These are phyloP conservation scores for Phytophthora syringae DNA, from an alignment of 352 stramenopile species.

Conservation along the genomic window DNA sequence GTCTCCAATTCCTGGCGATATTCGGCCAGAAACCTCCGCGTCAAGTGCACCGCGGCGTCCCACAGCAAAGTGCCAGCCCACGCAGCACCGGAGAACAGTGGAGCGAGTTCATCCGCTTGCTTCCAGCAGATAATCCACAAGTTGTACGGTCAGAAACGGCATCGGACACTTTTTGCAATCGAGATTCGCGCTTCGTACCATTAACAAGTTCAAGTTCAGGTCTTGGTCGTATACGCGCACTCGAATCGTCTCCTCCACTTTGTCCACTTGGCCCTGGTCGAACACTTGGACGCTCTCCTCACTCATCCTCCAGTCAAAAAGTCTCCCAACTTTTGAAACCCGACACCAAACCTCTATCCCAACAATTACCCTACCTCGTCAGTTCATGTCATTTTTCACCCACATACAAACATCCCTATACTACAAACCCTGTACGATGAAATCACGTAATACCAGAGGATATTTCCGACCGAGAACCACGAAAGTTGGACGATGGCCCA, in stretches of 20 bases:
- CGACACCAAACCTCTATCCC: too few relatives aligned
- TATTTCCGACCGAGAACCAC: neutral
- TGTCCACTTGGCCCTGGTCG: slow-evolving; percentile 58
- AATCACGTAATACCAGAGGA: slow-evolving; percentile 5
- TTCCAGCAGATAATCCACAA: slow-evolving; percentile 26
- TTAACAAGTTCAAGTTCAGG: slow-evolving; percentile 63
- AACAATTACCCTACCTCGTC: slow-evolving; percentile 3
- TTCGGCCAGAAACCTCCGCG: slow-evolving; percentile 57
- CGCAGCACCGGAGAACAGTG: slow-evolving; percentile 92
- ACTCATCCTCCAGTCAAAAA: slow-evolving; percentile 18
- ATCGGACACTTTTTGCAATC: neutral
- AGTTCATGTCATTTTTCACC: neutral
- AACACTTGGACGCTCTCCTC: slow-evolving; percentile 50
- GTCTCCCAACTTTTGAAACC: too few relatives aligned
- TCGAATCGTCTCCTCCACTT: slow-evolving; percentile 60
- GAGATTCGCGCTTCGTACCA: slow-evolving; percentile 43
- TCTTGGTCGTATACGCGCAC: slow-evolving; percentile 64
- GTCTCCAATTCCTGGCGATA: slow-evolving; percentile 46
- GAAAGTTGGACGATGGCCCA: slow-evolving; percentile 16
- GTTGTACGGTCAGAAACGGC: slow-evolving; percentile 23
- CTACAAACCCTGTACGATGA: slow-evolving; percentile 1
- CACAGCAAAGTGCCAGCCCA: slow-evolving; percentile 94
- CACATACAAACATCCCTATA: slow-evolving; percentile 17
- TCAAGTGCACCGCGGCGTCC: slow-evolving; percentile 81
- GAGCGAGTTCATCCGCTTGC: slow-evolving; percentile 90